Evolutionary conservation across 2,329 filamentous ascomycete genomes (phyloP).

Genomic region (Aquanectria penicillioides): DNA sequence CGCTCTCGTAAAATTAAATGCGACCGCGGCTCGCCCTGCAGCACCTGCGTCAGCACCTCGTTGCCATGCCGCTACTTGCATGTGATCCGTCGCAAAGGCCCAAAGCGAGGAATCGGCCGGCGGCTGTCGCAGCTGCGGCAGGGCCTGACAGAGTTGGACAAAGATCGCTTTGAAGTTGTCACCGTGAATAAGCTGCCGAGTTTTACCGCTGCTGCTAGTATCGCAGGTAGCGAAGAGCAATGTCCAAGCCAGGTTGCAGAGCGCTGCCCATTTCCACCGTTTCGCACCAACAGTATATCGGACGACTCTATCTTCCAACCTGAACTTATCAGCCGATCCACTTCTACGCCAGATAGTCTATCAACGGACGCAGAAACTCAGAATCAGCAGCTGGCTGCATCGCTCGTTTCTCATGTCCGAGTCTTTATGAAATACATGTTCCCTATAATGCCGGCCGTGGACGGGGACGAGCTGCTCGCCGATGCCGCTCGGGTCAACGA

Average conservation of each 20-base stretch:
- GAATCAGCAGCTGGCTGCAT: constrained; percentile 33
- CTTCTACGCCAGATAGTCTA: neutral
- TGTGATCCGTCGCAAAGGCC: constrained; percentile 43
- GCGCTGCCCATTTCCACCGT: neutral
- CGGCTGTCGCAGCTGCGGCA: constrained; percentile 42
- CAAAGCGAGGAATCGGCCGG: constrained; percentile 42
- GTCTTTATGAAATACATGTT: constrained; percentile 45
- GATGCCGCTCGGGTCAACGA: constrained; percentile 39
- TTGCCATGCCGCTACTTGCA: constrained; percentile 45
- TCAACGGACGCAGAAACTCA: constrained; percentile 7
- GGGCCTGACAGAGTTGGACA: constrained; percentile 32
- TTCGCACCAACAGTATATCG: neutral
- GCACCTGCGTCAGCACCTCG: constrained; percentile 40
- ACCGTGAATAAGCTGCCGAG: constrained; percentile 23
- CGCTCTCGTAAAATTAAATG: constrained; percentile 48
- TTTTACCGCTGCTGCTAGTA: neutral
- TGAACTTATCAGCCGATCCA: neutral
- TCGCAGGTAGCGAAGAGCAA: neutral
- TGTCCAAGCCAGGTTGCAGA: neutral
- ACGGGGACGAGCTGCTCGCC: constrained; percentile 39
- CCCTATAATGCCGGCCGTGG: constrained; percentile 46
- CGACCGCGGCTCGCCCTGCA: constrained; percentile 44
- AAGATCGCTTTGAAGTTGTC: constrained; percentile 33
- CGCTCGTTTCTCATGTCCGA: constrained; percentile 40
- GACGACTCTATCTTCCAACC: neutral